Evolutionary conservation across 345 rosid species (phyloP).

Genomic region (Euphorbia peplus): DNA sequence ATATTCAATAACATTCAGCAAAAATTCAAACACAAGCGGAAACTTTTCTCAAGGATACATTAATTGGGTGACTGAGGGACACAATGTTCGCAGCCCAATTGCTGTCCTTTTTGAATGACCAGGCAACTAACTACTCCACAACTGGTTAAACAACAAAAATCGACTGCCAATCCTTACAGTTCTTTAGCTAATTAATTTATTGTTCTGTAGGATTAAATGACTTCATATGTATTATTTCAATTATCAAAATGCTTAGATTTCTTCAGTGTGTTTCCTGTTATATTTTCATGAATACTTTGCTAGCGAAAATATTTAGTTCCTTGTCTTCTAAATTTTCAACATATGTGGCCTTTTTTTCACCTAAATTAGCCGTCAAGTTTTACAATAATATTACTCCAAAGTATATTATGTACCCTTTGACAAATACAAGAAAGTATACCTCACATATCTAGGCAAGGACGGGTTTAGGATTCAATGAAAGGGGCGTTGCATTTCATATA

Average conservation of each 20-base stretch:
- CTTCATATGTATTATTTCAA: background rate
- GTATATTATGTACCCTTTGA: too few species aligned
- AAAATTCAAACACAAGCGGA: background rate
- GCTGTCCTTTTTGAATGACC: conserved; percentile 9
- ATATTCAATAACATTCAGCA: conserved; percentile 18
- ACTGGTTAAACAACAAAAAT: background rate
- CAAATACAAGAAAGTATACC: too few species aligned
- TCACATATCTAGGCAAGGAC: too few species aligned
- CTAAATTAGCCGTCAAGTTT: too few species aligned
- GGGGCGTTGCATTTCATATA: too few species aligned
- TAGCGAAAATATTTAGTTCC: background rate
- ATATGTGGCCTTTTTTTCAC: too few species aligned
- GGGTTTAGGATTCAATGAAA: too few species aligned
- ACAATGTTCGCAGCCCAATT: conserved; percentile 17
- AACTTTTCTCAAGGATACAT: conserved; percentile 22
- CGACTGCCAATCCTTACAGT: background rate
- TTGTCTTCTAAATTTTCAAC: background rate
- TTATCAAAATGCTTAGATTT: too few species aligned
- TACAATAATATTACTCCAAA: too few species aligned
- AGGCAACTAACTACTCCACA: background rate
- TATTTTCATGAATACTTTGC: background rate
- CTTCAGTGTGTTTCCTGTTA: background rate
- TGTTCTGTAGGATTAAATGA: background rate
- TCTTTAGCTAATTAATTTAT: background rate
- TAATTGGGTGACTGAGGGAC: conserved; percentile 11